phyloP scores from a whole-genome alignment of 306 rosid species.

The Cyclanthera cordifolia region DNA sequence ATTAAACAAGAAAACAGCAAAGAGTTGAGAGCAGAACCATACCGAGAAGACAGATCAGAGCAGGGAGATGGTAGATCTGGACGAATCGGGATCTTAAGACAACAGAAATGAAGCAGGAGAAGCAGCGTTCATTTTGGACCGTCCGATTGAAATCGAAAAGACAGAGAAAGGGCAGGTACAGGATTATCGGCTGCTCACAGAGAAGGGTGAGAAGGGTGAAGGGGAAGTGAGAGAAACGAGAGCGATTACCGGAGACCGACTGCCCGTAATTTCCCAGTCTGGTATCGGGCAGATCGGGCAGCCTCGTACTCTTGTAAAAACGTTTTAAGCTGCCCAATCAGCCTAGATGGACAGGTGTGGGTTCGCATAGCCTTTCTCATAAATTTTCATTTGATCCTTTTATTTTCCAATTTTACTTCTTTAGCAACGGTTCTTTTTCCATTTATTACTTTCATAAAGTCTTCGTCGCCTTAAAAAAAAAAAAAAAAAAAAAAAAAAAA shows the following conservation, averaged over 20 bases:
- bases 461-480: too few species aligned
- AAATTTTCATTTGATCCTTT: slow-evolving; percentile 6
- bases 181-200: slow-evolving; percentile 1
- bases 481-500: too few species aligned
- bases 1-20: background rate
- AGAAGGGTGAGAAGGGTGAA: background rate
- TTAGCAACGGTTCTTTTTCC: too few species aligned
- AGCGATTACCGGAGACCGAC: slow-evolving; percentile 22
- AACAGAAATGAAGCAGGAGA: slow-evolving; percentile 1
- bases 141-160: slow-evolving; percentile 11
- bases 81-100: slow-evolving; percentile 11
- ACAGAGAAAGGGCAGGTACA: slow-evolving; percentile 10
- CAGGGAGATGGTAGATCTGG: slow-evolving; percentile 18
- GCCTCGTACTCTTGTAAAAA: slow-evolving; percentile 11
- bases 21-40: background rate
- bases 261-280: slow-evolving; percentile 17
- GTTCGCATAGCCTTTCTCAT: background rate
- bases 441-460: too few species aligned
- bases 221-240: slow-evolving; percentile 14
- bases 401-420: background rate
- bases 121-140: slow-evolving; percentile 17
- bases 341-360: slow-evolving; percentile 16
- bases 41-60: slow-evolving; percentile 15
- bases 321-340: slow-evolving; percentile 16
- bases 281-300: slow-evolving; percentile 21